These are phyloP conservation scores for Durio zibethinus DNA, from an alignment of 345 rosid genomes.

Conservation along the genomic window DNA sequence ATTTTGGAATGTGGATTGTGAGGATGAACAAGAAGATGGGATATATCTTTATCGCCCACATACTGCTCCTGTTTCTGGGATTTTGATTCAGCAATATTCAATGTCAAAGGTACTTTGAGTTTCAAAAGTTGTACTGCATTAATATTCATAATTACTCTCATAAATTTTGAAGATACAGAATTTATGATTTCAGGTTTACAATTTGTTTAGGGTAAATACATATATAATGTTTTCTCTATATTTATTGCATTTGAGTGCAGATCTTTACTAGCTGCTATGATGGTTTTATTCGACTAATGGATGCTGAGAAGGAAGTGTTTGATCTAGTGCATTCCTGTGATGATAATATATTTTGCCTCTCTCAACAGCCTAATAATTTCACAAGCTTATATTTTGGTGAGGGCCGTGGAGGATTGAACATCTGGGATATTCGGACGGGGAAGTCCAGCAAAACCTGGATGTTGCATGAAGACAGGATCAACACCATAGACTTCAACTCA, in stretches of 20 bases:
- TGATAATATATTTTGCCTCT: slow-evolving; percentile 51
- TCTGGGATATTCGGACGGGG: slow-evolving; percentile 64
- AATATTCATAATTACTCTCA: not conserved
- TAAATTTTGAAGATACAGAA: not conserved
- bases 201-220: not conserved
- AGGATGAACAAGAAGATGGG: slow-evolving; percentile 42
- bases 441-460: slow-evolving; percentile 41
- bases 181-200: not conserved
- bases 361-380: slow-evolving; percentile 49
- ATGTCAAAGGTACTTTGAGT: slow-evolving; percentile 51
- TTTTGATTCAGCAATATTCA: slow-evolving; percentile 51
- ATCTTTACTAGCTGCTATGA: slow-evolving; percentile 63
- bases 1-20: slow-evolving; percentile 67
- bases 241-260: slow-evolving; percentile 34
- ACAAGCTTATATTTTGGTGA: slow-evolving; percentile 57
- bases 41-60: slow-evolving; percentile 58
- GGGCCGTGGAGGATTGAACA: slow-evolving; percentile 50
- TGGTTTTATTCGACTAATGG: slow-evolving; percentile 70
- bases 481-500: slow-evolving; percentile 67
- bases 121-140: not conserved
- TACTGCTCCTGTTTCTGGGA: slow-evolving; percentile 54
- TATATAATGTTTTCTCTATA: not conserved
- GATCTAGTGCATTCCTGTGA: slow-evolving; percentile 52
- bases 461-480: slow-evolving; percentile 69
- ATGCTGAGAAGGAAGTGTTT: slow-evolving; percentile 71